Conservation (phyloP, 768 basidiomycete genomes). For the Psilocybe cyanescens region DNA sequence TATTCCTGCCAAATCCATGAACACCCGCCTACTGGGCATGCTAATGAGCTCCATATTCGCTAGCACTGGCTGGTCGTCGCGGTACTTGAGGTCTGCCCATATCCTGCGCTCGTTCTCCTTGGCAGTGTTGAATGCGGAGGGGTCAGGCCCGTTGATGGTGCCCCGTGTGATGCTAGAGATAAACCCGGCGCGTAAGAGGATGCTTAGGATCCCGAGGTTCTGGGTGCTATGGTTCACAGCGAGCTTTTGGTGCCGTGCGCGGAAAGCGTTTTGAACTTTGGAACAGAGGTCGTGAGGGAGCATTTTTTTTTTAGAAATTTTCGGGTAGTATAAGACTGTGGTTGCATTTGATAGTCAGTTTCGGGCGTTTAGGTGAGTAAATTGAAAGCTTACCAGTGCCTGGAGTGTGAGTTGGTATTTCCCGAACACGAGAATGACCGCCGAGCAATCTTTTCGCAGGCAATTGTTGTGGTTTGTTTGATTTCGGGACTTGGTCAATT, state of each 20-base stretch:
- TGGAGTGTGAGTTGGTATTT: background rate
- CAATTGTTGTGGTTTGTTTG: conserved; percentile 12
- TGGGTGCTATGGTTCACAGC: conserved; percentile 84
- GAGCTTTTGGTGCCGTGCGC: conserved; percentile 79
- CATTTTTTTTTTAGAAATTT: background rate
- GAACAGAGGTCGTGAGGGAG: conserved; percentile 88
- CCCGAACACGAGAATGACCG: background rate
- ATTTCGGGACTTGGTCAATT: background rate
- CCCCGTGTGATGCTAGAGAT: conserved; percentile 84
- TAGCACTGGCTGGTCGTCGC: conserved; percentile 87
- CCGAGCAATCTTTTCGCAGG: conserved; percentile 3
- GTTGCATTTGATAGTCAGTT: background rate
- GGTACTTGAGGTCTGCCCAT: conserved; percentile 95
- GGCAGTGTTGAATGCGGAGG: conserved; percentile 59
- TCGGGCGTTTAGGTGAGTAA: background rate
- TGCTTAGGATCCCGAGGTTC: conserved; percentile 85
- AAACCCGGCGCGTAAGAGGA: conserved; percentile 92
- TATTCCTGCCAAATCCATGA: conserved; percentile 77
- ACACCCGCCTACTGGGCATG: conserved; percentile 80
- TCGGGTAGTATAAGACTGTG: background rate
- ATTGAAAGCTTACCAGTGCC: background rate
- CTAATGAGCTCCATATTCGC: conserved; percentile 80
- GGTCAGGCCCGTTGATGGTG: conserved; percentile 65
- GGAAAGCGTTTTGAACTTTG: conserved; percentile 91
- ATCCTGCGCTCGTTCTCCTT: conserved; percentile 75